Base-by-base conservation (phyloP, 768 basidiomycete genomes). In the Lactarius sanguifluus region DNA sequence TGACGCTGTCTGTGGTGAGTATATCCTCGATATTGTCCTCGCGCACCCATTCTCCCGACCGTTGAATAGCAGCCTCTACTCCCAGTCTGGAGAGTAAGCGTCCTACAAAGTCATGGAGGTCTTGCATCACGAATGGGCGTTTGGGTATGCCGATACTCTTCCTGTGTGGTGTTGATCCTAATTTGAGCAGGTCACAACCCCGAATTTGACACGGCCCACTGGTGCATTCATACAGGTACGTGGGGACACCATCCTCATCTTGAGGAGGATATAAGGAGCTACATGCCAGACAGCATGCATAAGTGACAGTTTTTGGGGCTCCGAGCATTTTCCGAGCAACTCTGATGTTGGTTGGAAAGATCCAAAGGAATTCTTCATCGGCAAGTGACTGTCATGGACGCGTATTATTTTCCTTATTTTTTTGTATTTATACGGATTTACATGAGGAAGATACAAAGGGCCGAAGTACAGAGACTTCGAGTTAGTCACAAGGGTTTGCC, bases 331-430 rank as follows among this genome's bases (percentile, higher is more conserved):
- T 45, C 58, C 12, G 20, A 47, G 59, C 43, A 60, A 12, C 16
- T 25, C 59, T 60, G 43, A 60, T 60, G 59, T 60, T 7, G 20
- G 30, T 45, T 34, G 59, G 43, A 47, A 60, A 60, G 59, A 16
- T 32, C 36, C 15, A 2, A 12, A 61, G 32, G 43, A 61, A 36
- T 28, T 15, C 5, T 50, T 36, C 2, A 23, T 61, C 45, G 0
- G 18, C 18, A 3, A 5, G 30, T 30, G n/a, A 28, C 28, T 28
- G 28, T 28, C 28, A 28, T 28, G 28, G 28, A 28, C 28, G 28
- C 28, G 28, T 28, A 28, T 28, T 28, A 28, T 28, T 28, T 28
- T 28, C 28, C 28, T 28, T n/a, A 28, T 28, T 28, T 28, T 28
- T 28, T 2, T 28, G 28, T 28, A 28, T 28, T 28, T 28, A 2